Evolutionary conservation across 768 basidiomycete species (phyloP).

Genomic region (Leccinum rimulosum): DNA sequence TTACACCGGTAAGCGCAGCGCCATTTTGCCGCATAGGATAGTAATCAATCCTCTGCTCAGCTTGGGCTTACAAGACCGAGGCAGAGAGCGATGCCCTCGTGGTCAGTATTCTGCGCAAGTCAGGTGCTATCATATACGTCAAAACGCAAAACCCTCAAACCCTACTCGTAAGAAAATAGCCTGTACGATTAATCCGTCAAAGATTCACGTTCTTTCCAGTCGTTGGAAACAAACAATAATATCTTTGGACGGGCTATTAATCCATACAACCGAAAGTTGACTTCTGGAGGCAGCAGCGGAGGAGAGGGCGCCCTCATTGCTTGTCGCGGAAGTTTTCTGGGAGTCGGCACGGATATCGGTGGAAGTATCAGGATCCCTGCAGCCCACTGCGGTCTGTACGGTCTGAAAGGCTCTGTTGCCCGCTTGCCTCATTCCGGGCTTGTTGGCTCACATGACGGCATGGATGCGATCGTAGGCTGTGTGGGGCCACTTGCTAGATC

Average conservation of each 20-base stretch:
- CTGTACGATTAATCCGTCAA: not conserved
- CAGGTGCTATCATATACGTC: conserved; percentile 45
- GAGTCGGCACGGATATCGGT: conserved; percentile 49
- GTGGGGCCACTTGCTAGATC: conserved; percentile 49
- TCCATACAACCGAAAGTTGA: conserved; percentile 52
- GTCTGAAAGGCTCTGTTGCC: conserved; percentile 46
- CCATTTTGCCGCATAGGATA: not conserved
- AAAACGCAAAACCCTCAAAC: conserved; percentile 51
- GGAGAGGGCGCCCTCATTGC: conserved; percentile 48
- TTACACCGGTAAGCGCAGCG: conserved; percentile 20
- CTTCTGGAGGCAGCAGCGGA: conserved; percentile 47
- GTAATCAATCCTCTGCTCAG: conserved; percentile 23
- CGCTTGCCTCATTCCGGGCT: conserved; percentile 52
- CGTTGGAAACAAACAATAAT: conserved; percentile 53
- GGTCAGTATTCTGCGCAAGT: conserved; percentile 42
- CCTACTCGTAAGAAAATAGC: conserved; percentile 38
- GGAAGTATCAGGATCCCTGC: conserved; percentile 46
- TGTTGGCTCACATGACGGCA: conserved; percentile 48
- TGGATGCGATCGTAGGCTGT: conserved; percentile 51
- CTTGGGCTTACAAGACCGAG: conserved; percentile 39
- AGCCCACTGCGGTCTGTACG: conserved; percentile 41
- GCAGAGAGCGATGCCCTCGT: conserved; percentile 43
- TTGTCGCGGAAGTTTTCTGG: conserved; percentile 39
- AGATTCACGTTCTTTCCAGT: conserved; percentile 31
- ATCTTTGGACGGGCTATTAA: conserved; percentile 62